These are phyloP conservation scores for Fagopyrum esculentum DNA, from an alignment of 148 eudicot genomes.

Conservation along the genomic window DNA sequence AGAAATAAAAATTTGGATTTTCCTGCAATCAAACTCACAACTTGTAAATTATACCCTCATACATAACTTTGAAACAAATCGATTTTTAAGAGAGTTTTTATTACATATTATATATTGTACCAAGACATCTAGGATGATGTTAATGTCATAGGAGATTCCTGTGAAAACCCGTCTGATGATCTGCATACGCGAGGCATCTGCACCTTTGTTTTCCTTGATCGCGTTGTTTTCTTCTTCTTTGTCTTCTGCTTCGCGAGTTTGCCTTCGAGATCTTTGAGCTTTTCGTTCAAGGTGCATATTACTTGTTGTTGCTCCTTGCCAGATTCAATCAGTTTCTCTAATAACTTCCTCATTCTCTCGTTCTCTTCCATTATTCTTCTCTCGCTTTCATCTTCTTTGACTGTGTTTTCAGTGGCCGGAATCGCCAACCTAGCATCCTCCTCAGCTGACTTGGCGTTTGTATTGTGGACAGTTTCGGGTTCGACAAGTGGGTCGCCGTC, in stretches of 20 bases:
- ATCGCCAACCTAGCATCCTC: background rate
- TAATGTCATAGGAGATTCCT: background rate
- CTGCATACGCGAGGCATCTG: background rate
- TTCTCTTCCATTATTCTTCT: conserved; percentile 41
- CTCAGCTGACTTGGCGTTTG: background rate
- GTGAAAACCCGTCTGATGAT: background rate
- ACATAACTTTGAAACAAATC: no score
- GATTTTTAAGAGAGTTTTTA: no score
- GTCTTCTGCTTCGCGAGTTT: conserved; percentile 34
- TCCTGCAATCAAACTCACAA: no score
- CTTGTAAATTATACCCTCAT: no score
- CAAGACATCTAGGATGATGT: background rate
- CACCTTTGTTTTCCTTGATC: background rate
- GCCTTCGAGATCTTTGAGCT: conserved; percentile 55
- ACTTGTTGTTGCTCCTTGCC: conserved; percentile 54
- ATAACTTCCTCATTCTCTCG: conserved; percentile 43
- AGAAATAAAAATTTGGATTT: no score
- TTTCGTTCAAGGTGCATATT: conserved; percentile 42
- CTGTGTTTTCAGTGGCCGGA: background rate
- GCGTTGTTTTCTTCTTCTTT: background rate
- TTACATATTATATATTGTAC: background rate
- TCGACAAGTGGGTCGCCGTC: background rate
- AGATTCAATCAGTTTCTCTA: conserved; percentile 47
- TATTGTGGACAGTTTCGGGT: background rate
- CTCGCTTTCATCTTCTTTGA: conserved; percentile 14